phyloP scores from a whole-genome alignment of 139 green algal genomes.

The Picochlorum sp. region DNA sequence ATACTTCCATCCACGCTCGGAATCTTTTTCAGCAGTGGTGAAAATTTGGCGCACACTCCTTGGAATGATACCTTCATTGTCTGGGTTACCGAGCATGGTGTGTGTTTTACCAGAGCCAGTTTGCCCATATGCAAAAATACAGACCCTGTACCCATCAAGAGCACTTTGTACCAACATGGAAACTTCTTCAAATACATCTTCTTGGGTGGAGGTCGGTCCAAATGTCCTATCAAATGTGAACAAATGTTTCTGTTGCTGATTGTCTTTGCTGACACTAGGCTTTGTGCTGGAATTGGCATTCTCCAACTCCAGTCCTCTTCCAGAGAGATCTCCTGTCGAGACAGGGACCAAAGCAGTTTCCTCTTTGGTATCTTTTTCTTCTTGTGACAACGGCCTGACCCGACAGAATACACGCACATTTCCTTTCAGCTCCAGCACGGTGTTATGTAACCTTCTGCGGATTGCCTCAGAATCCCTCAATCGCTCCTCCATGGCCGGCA shows the following conservation, averaged over 20 bases:
- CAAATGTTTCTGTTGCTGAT: conserved; percentile 37
- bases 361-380: conserved; percentile 19
- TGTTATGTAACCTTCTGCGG: conserved; percentile 68
- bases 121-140: conserved; percentile 37
- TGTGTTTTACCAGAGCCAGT: conserved; percentile 92
- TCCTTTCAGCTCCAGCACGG: conserved; percentile 57
- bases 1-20: conserved; percentile 27
- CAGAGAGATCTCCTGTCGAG: conserved; percentile 34
- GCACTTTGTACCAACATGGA: conserved; percentile 81
- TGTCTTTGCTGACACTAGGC: neutral
- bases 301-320: conserved; percentile 29
- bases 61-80: conserved; percentile 75
- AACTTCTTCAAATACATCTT: conserved; percentile 75
- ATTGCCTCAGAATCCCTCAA: conserved; percentile 38
- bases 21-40: conserved; percentile 7
- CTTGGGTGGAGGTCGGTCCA: conserved; percentile 47
- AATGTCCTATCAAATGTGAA: conserved; percentile 80
- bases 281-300: neutral
- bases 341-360: conserved; percentile 22
- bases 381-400: conserved; percentile 38
- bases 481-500: conserved; percentile 18
- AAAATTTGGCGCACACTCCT: conserved; percentile 65
- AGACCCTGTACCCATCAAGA: conserved; percentile 28
- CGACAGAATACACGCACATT: conserved; percentile 88
- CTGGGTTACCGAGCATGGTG: conserved; percentile 83